Conservation (phyloP, 768 basidiomycete genomes). For the Suillus lakei region DNA sequence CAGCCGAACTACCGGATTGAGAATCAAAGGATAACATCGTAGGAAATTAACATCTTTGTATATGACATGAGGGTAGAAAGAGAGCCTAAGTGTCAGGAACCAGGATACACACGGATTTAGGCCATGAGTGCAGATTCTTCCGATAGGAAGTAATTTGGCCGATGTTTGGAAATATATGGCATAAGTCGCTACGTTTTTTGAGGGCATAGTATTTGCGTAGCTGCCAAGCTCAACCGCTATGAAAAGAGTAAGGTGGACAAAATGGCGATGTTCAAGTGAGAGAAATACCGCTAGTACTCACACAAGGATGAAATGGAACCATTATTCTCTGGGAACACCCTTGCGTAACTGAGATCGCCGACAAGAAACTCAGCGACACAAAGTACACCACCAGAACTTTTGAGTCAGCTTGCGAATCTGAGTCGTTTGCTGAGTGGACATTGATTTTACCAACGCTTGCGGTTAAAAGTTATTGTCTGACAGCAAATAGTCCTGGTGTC, state of each 20-base stretch:
- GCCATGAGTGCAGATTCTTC: conserved; percentile 14
- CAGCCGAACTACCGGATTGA: conserved; percentile 21
- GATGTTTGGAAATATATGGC: conserved; percentile 15
- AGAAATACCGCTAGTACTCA: conserved; percentile 12
- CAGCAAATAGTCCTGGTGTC: conserved; percentile 4
- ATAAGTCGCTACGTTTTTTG: conserved; percentile 5
- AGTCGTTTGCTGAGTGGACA: conserved; percentile 11
- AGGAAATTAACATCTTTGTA: conserved; percentile 17
- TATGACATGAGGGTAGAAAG: conserved; percentile 16
- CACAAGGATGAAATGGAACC: conserved; percentile 11
- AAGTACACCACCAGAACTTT: neutral
- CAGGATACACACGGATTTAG: conserved; percentile 15
- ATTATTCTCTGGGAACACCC: conserved; percentile 6
- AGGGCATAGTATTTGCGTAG: conserved; percentile 5
- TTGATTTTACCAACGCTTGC: conserved; percentile 14
- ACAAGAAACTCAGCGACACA: conserved; percentile 1
- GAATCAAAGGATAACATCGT: conserved; percentile 17
- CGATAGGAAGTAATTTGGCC: conserved; percentile 19
- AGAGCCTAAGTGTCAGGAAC: conserved; percentile 19
- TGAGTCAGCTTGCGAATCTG: conserved; percentile 14
- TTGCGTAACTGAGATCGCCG: neutral
- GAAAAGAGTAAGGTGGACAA: conserved; percentile 10
- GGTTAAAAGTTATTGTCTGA: conserved; percentile 10
- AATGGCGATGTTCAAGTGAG: conserved; percentile 3
- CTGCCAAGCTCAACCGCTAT: conserved; percentile 4